Conservation (phyloP, 2,329 filamentous ascomycete genomes). For the Cladosporium sp. region DNA sequence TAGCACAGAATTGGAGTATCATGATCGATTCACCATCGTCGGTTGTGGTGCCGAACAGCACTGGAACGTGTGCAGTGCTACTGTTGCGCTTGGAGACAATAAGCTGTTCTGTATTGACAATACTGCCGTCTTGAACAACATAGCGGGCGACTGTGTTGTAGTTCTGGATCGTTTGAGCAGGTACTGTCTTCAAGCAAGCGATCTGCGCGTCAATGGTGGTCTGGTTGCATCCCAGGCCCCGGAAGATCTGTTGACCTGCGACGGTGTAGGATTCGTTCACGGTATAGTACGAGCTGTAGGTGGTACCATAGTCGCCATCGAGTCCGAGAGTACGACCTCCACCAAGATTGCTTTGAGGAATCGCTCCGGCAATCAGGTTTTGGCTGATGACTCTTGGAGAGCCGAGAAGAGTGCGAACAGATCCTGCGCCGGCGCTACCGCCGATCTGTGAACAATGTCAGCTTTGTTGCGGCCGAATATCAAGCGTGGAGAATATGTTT, state of each 20-base stretch:
- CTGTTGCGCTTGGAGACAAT: conserved; percentile 45
- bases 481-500: not conserved
- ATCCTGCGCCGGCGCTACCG: conserved; percentile 56
- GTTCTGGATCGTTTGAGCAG: conserved; percentile 44
- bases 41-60: conserved; percentile 57
- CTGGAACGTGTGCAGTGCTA: conserved; percentile 51
- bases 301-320: conserved; percentile 57
- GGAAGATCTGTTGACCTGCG: conserved; percentile 54
- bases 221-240: conserved; percentile 53
- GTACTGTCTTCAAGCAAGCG: conserved; percentile 53
- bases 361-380: conserved; percentile 45
- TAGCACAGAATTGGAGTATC: not conserved
- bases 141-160: conserved; percentile 50
- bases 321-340: conserved; percentile 59
- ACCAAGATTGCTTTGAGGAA: conserved; percentile 55
- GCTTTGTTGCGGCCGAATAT: not conserved
- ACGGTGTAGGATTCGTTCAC: conserved; percentile 53
- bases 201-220: conserved; percentile 50
- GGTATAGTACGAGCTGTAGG: conserved; percentile 61
- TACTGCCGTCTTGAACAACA: conserved; percentile 60
- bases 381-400: conserved; percentile 50
- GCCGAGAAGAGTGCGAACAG: conserved; percentile 56
- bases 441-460: conserved; percentile 35
- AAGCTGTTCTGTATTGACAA: conserved; percentile 54
- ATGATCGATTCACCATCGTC: conserved; percentile 47